Evolutionary conservation across 352 stramenopile species (phyloP), one percentile per base, ranked within the genome.

Genomic region (Thalassiosira livingstoniorum): DNA sequence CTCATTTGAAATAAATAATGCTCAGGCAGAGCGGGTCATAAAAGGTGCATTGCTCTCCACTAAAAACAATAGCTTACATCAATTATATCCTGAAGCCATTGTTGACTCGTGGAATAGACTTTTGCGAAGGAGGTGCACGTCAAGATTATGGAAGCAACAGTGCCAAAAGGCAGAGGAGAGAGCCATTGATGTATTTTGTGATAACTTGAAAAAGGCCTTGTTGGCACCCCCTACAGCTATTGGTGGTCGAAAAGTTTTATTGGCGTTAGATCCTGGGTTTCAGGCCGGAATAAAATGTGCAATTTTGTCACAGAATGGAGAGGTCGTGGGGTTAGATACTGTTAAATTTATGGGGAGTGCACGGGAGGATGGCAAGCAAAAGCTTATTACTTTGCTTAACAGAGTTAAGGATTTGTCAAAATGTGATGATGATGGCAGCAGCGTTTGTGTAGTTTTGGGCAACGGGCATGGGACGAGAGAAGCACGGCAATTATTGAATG

Each of bases 381-480:
- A 78, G n/a, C 42, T 89, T 7, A 29, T 35, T n/a, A 31, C 67
- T 31, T 32, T 87, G 10, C 45, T 90, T 4, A 35, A 74, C 34
- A 34, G 74, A 47, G 65, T 69, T 39, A 42, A 62, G 45, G 37
- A 77, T 51, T n/a, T 64, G 18, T 58, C 47, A 3, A 47, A 47
- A n/a, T 45, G 4, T 68, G 23, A 15, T 53, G 18, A 35, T 63
- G 51, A 37, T 29, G n/a, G 23, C n/a, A 43, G 32, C 15, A 31
- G 31, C 29, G 37, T 88, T 5, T 61, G 34, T 23, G 80, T 91
- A 34, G 80, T 84, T 13, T 62, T 91, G 23, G 86, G 86, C 2
- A 91, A 91, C 76, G 86, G 86, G 23, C 86, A 91, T 63, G 86
- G 86, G 23, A 88, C 67, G 37, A 32, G 77, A 54, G 86, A 91